Evolutionary conservation across 768 basidiomycete genomes (phyloP), one percentile per base, ranked within the genome.

Genomic region (Lactarius hengduanensis): DNA sequence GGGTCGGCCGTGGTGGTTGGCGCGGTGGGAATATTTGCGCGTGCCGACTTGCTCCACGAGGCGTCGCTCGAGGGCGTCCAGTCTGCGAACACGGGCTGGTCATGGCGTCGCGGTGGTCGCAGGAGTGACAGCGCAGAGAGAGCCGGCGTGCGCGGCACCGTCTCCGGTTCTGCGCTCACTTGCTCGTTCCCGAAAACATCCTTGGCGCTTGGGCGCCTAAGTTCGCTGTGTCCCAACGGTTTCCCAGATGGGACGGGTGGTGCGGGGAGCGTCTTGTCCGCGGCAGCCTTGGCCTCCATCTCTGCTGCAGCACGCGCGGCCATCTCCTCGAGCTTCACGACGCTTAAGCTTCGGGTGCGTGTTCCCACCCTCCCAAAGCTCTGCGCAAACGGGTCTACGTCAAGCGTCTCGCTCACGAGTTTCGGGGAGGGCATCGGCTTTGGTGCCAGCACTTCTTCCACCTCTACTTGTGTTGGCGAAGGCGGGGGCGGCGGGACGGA

Each of bases 21-120:
- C 61, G 73, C 71, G 3, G 62, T 50, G 20, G 78, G 76, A 0
- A n/a, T 74, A 68, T 71, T 77, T 80, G 59, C 86, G 80, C 22
- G 90, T 92, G 32, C 91, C 91, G 8, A 92, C 90, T 71, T 92
- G 86, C 0, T 84, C 86, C 1, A 89, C 75, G 4, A 93, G 77
- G 60, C 86, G 79, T 57, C 84, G 79, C 72, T 93, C 91, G 8
- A 93, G 77, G 3, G 86, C 90, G 69, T 93, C 90, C 3, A 93
- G 76, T 9, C 90, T 4, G 70, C 63, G 28, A 36, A 32, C 15
- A 6, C 55, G 28, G 41, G 50, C 7, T 20, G 28, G 28, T 56
- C 50, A 22, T 11, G 63, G 62, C 47, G 28, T 64, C 13, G 53
- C 5, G 73, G 71, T 9, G 71, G 71, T 36, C 74, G 74, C 26